These are phyloP conservation scores for Rhododendron griersonianum DNA, from an alignment of 148 eudicot genomes.

Conservation along the genomic window DNA sequence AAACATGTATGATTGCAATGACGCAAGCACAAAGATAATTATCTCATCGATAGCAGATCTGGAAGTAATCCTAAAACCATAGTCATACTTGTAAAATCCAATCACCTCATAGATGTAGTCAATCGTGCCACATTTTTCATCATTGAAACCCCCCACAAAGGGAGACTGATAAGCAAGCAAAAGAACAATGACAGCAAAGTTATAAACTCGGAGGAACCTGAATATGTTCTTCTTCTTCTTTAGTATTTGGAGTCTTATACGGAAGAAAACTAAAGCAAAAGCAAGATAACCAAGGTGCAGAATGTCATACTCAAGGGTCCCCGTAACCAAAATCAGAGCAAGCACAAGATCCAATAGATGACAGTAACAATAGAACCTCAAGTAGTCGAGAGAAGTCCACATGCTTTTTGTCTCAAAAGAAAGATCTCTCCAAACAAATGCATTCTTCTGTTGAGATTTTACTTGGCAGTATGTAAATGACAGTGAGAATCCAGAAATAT, in stretches of 20 bases:
- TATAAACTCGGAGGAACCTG: slow-evolving; percentile 88
- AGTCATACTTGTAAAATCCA: slow-evolving; percentile 92
- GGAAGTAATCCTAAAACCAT: slow-evolving; percentile 94
- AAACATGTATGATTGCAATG: slow-evolving; percentile 94
- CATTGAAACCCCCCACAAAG: slow-evolving; percentile 71
- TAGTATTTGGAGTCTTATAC: slow-evolving; percentile 80
- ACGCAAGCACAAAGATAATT: slow-evolving; percentile 78
- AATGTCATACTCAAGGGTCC: slow-evolving; percentile 97
- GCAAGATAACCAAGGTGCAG: slow-evolving; percentile 98
- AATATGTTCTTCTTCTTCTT: slow-evolving; percentile 89
- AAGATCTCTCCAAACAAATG: slow-evolving; percentile 95
- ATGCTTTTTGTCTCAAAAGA: slow-evolving; percentile 97
- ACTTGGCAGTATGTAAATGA: slow-evolving; percentile 77
- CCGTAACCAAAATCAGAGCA: slow-evolving; percentile 78
- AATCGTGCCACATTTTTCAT: slow-evolving; percentile 77
- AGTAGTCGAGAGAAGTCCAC: slow-evolving; percentile 96
- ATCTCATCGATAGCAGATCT: slow-evolving; percentile 97
- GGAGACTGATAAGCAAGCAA: slow-evolving; percentile 99
- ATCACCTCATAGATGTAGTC: slow-evolving; percentile 86
- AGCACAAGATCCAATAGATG: slow-evolving; percentile 98
- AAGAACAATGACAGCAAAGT: slow-evolving; percentile 77
- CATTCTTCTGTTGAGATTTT: slow-evolving; percentile 81
- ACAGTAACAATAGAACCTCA: slow-evolving; percentile 97
- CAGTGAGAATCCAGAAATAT: slow-evolving; percentile 56
- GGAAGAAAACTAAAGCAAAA: slow-evolving; percentile 88